These are phyloP conservation scores for Primulina eburnea DNA, from an alignment of 257 asterid species.

Conservation along the genomic window DNA sequence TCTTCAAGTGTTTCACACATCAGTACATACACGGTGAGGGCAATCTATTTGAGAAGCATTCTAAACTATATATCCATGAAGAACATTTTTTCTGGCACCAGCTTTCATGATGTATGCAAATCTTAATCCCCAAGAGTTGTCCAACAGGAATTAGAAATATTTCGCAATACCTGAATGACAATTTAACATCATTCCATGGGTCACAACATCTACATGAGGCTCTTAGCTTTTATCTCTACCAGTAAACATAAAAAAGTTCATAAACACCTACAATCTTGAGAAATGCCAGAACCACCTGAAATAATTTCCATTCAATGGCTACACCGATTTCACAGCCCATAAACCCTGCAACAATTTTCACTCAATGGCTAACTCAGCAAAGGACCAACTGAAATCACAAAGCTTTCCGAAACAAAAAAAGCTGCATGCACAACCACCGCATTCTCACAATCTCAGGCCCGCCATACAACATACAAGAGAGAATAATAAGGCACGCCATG, in stretches of 20 bases:
- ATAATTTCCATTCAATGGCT: background rate
- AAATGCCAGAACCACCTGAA: background rate
- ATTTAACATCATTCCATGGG: conserved; percentile 3
- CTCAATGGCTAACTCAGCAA: conserved; percentile 11
- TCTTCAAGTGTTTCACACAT: no score
- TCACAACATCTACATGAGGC: conserved; percentile 3
- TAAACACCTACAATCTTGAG: background rate
- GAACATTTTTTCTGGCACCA: no score
- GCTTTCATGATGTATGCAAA: no score
- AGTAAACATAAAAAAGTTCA: background rate
- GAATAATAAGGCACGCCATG: no score
- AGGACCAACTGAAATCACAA: background rate
- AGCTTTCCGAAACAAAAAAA: conserved; percentile 19
- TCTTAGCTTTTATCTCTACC: conserved; percentile 9
- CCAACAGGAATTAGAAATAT: background rate
- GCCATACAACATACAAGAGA: background rate
- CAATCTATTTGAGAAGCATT: no score
- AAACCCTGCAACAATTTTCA: background rate
- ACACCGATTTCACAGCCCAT: no score
- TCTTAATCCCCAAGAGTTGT: conserved; percentile 5
- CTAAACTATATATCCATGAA: no score
- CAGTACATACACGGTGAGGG: no score
- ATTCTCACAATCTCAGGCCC: no score
- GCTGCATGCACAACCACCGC: background rate
- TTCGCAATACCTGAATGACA: conserved; percentile 9